Percentiles rank a stretch among this genome's conserved stretches.
Evolutionary conservation across 805 yeast species (phyloP).

Genomic region (Alloascoidea africana): DNA sequence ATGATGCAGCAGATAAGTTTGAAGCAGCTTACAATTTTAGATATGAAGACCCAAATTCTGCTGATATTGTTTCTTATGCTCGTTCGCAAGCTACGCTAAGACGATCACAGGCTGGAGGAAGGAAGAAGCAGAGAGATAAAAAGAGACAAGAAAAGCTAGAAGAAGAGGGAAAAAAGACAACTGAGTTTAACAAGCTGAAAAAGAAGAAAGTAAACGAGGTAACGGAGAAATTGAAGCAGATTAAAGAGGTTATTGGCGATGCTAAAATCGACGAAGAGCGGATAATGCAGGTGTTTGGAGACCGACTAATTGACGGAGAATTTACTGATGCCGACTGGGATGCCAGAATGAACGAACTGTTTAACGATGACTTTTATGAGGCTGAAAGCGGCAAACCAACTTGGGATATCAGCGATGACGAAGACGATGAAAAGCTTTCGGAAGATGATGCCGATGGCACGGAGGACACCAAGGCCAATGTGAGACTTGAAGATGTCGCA

Average conservation of each 20-base stretch:
- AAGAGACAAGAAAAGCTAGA: conserved; percentile 37
- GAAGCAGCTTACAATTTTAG: conserved; percentile 92
- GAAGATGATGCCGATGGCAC: conserved; percentile 24
- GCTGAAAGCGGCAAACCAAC: conserved; percentile 35
- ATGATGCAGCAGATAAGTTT: conserved; percentile 79
- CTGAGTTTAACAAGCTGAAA: conserved; percentile 54
- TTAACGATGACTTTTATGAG: conserved; percentile 68
- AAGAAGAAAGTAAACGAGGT: conserved; percentile 64
- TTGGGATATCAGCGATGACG: conserved; percentile 47
- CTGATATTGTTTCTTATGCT: conserved; percentile 88
- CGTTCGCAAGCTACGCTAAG: conserved; percentile 88
- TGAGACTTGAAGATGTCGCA: conserved; percentile 10
- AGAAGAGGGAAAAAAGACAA: conserved; percentile 40
- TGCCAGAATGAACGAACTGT: conserved; percentile 63
- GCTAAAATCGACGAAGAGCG: conserved; percentile 34
- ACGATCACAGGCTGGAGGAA: conserved; percentile 54
- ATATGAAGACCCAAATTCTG: conserved; percentile 82
- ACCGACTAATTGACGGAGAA: conserved; percentile 69
- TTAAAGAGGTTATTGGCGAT: conserved; percentile 55
- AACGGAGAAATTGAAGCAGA: conserved; percentile 49
- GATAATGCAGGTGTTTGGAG: conserved; percentile 53
- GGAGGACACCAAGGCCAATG: conserved; percentile 10
- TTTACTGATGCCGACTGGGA: conserved; percentile 92
- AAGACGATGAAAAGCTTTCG: conserved; percentile 22
- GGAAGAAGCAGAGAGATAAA: conserved; percentile 73